Base-by-base conservation (phyloP, 2,329 filamentous ascomycete species). In the Aspergillus quadricinctus region DNA sequence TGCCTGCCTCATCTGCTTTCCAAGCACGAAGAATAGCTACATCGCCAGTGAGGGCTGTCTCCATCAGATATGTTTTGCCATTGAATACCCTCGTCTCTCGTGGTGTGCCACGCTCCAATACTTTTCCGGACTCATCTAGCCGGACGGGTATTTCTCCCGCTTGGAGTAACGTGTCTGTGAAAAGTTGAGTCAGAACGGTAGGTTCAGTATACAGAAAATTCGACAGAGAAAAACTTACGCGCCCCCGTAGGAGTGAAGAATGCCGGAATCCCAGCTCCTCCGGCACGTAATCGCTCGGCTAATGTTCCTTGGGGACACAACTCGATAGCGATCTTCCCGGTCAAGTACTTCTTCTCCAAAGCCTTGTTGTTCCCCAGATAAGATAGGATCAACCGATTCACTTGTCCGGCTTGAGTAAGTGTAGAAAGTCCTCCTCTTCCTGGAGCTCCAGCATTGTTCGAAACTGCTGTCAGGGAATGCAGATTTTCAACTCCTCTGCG, bases 211-310 rank as follows among this genome's bases (percentile, higher is more conserved):
- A 4, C 17, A 7, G 6, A 37, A 6, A n/a, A 14, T 37, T 37
- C 31, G n/a, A 14, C 23, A 21, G 7, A 23, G 31, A 17, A 40
- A 40, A 19, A 79, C 80, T 67, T 77, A 84, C 83, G 80, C 40
- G 83, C 84, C 55, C 85, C 89, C 0, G 89, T 90, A 0, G 89
- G 86, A 0, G 90, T 92, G 67, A 86, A 94, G 69, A 94, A 92
- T 0, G 89, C 89, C 1, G 89, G 88, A 51, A 92, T 90, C 8
- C 89, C 89, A 25, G 87, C 87, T 3, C 88, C 89, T 1, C 84
- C 89, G 6, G 88, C 88, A 45, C 88, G 80, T 64, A 90, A 82
- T 61, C 88, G 61, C 59, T 72, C 70, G 6, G 69, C 70, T 51
- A 72, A 53, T 3, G 69, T 72, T 9, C 89, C 89, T 65, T 92